Evolutionary conservation across 1,284 basidiomycete species (phyloP).

Genomic region (Heterobasidion parviporum): DNA sequence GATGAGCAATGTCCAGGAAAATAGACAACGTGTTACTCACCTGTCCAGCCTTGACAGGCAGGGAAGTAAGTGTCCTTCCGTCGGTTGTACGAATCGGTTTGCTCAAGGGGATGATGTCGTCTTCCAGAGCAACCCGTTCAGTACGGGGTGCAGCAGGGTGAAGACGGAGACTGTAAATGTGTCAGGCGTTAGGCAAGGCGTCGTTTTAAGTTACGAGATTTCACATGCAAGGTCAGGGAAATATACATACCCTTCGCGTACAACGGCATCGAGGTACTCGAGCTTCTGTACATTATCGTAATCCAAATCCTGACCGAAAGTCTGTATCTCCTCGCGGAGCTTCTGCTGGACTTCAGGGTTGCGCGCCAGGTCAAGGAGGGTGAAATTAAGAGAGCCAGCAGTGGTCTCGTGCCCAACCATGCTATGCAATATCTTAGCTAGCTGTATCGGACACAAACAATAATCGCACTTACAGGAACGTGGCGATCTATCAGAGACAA

Average conservation of each 20-base stretch:
- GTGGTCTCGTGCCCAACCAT: not conserved
- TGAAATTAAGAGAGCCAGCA: not conserved
- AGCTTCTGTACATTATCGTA: not conserved
- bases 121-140: constrained; percentile 11
- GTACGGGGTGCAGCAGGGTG: constrained; percentile 15
- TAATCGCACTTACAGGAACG: not conserved
- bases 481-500: not conserved
- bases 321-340: not conserved
- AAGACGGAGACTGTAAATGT: constrained; percentile 12
- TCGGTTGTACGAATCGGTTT: constrained; percentile 12
- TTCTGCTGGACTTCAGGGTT: not conserved
- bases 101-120: constrained; percentile 16
- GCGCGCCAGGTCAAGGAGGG: not conserved
- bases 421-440: not conserved
- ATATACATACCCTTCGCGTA: not conserved
- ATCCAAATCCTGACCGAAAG: not conserved
- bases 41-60: constrained; percentile 16
- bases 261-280: not conserved
- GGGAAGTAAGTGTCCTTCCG: constrained; percentile 9
- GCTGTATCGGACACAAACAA: too few relatives aligned
- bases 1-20: not conserved
- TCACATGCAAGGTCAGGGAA: not conserved
- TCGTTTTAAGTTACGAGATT: not conserved
- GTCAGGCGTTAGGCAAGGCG: too few relatives aligned
- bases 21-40: constrained; percentile 2